A percentile compares a stretch with the other conserved stretches of the same genome.
Evolutionary conservation across 495 filamentous ascomycete genomes (phyloP).

Genomic region (Penicillium tannophilum): DNA sequence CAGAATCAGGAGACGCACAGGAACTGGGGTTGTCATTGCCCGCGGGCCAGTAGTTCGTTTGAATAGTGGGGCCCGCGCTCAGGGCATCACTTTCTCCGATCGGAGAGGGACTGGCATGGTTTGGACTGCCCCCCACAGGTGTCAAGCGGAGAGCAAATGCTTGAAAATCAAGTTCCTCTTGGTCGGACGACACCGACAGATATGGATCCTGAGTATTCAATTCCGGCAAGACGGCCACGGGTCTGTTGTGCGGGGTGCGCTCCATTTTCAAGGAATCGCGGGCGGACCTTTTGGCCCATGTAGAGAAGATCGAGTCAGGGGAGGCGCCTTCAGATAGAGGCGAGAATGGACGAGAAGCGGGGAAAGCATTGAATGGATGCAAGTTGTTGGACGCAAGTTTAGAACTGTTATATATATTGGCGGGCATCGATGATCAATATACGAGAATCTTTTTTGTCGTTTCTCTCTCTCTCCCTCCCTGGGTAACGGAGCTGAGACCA

Average conservation of each 20-base stretch:
- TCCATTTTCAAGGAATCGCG: constrained; percentile 23
- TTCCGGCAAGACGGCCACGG: constrained; percentile 27
- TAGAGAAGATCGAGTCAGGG: constrained; percentile 12
- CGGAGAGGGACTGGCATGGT: constrained; percentile 19
- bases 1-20: constrained; percentile 15
- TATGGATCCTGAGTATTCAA: constrained; percentile 38
- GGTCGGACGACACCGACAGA: constrained; percentile 42
- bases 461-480: neutral
- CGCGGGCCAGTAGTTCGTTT: constrained; percentile 18
- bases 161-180: constrained; percentile 41
- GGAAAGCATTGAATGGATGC: constrained; percentile 22
- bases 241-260: constrained; percentile 26
- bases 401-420: constrained; percentile 18
- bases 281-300: constrained; percentile 16
- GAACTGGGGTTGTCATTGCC: constrained; percentile 14
- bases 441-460: neutral
- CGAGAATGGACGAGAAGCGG: constrained; percentile 19
- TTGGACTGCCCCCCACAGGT: constrained; percentile 27
- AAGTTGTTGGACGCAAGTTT: constrained; percentile 12
- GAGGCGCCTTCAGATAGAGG: constrained; percentile 23
- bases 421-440: constrained; percentile 13
- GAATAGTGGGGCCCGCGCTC: constrained; percentile 18
- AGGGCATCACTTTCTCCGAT: constrained; percentile 13
- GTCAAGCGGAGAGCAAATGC: constrained; percentile 40
- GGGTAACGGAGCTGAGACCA: neutral